Evolutionary conservation across 768 basidiomycete genomes (phyloP).

Genomic region (Botryobasidium botryosum): DNA sequence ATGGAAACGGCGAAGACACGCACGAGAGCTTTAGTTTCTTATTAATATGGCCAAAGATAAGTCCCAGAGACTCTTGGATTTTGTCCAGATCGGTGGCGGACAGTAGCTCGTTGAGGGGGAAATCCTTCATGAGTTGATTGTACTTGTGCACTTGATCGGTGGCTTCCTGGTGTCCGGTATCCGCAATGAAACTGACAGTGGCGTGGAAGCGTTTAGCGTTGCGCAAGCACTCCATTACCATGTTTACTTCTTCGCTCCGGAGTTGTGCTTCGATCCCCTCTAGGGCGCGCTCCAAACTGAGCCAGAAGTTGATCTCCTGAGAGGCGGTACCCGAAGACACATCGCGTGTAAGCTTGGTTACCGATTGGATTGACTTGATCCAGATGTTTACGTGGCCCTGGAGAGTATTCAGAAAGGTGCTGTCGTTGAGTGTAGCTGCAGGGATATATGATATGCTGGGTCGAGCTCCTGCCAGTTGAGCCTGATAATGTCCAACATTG

Average conservation of each 20-base stretch:
- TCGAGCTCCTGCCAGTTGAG: constrained; percentile 35
- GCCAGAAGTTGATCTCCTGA: constrained; percentile 99
- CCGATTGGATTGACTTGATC: constrained; percentile 95
- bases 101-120: constrained; percentile 89
- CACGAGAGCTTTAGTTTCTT: constrained; percentile 83
- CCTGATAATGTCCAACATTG: no score
- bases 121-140: constrained; percentile 98
- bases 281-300: constrained; percentile 81
- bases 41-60: constrained; percentile 88
- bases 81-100: constrained; percentile 94
- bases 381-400: constrained; percentile 90
- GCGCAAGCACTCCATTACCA: constrained; percentile 85
- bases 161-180: constrained; percentile 91
- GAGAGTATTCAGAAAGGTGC: constrained; percentile 79
- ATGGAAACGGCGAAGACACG: constrained; percentile 6
- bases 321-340: constrained; percentile 90
- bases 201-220: constrained; percentile 96
- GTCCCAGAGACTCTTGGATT: constrained; percentile 71
- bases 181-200: constrained; percentile 93
- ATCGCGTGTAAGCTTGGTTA: constrained; percentile 89
- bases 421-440: constrained; percentile 63
- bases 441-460: constrained; percentile 65
- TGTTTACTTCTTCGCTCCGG: constrained; percentile 76
- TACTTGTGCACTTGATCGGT: constrained; percentile 92
- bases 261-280: constrained; percentile 89